Conservation (phyloP, 306 rosid species). For the Lithocarpus polystachyus region DNA sequence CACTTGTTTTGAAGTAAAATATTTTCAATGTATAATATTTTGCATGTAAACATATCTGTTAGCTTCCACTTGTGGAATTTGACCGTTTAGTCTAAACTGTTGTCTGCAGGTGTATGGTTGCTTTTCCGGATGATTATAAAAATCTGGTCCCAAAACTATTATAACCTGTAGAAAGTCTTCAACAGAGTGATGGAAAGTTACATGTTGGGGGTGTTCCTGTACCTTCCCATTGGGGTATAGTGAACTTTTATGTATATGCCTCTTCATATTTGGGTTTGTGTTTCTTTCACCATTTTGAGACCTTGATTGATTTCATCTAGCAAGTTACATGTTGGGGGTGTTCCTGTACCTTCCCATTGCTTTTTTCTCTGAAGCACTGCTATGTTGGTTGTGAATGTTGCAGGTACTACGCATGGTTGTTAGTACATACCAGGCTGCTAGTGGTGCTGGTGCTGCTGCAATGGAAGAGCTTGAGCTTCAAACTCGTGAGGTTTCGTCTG, state of each 20-base stretch:
- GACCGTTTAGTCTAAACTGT: too few species aligned
- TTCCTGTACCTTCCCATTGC: not conserved
- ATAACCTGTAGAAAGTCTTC: too few species aligned
- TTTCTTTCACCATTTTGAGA: not conserved
- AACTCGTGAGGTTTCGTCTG: constrained; percentile 76
- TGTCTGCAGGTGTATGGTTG: too few species aligned
- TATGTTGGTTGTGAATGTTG: constrained; percentile 19
- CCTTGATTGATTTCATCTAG: not conserved
- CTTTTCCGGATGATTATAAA: too few species aligned
- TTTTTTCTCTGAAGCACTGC: not conserved
- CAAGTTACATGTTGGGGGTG: not conserved
- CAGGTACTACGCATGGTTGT: constrained; percentile 95
- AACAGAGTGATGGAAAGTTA: too few species aligned
- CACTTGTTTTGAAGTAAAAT: too few species aligned
- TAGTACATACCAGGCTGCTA: constrained; percentile 96
- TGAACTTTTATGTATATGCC: not conserved
- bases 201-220: too few species aligned
- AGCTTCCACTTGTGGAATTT: too few species aligned
- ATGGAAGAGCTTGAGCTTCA: constrained; percentile 96
- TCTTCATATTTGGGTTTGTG: not conserved
- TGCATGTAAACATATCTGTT: too few species aligned
- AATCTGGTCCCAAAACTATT: too few species aligned
- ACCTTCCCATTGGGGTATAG: too few species aligned
- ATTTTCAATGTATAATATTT: too few species aligned
- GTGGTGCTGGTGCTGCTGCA: constrained; percentile 99